phyloP scores from a whole-genome alignment of 2,329 filamentous ascomycete species.

The Claviceps humidiphila region DNA sequence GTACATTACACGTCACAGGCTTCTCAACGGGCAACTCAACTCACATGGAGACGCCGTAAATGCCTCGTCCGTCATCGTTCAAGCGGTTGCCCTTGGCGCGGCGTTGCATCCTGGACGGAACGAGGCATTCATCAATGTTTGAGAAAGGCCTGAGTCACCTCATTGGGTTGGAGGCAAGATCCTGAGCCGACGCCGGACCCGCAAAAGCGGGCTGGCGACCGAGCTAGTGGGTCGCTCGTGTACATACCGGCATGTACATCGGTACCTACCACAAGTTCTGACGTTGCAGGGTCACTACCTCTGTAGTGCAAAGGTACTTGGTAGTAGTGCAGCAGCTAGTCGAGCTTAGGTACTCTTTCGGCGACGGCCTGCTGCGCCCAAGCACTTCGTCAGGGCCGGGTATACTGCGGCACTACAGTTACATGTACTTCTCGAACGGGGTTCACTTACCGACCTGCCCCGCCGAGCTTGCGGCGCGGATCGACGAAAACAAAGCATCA shows the following conservation, averaged over 20 bases:
- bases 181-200: slow-evolving; percentile 4
- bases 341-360: not conserved
- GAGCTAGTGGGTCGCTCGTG: slow-evolving; percentile 1
- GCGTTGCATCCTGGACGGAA: slow-evolving; percentile 1
- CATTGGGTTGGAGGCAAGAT: slow-evolving; percentile 6
- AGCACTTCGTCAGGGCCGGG: not conserved
- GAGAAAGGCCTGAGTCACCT: slow-evolving; percentile 1
- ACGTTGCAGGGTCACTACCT: not conserved
- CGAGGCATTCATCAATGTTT: slow-evolving; percentile 4
- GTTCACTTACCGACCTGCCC: not conserved
- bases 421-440: not conserved
- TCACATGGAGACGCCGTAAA: slow-evolving; percentile 6
- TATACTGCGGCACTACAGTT: not conserved
- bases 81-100: slow-evolving; percentile 4
- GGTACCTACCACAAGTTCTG: not conserved
- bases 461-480: not conserved
- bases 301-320: not conserved
- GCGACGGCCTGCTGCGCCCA: not conserved
- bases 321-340: not conserved
- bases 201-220: slow-evolving; percentile 1
- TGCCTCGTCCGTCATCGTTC: slow-evolving; percentile 10
- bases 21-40: slow-evolving; percentile 3
- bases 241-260: too few species aligned
- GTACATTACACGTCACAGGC: slow-evolving; percentile 1
- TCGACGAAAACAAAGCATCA: not conserved